Base-by-base conservation (phyloP, 2,329 filamentous ascomycete species). In the Calonectria pseudoturangicola region DNA sequence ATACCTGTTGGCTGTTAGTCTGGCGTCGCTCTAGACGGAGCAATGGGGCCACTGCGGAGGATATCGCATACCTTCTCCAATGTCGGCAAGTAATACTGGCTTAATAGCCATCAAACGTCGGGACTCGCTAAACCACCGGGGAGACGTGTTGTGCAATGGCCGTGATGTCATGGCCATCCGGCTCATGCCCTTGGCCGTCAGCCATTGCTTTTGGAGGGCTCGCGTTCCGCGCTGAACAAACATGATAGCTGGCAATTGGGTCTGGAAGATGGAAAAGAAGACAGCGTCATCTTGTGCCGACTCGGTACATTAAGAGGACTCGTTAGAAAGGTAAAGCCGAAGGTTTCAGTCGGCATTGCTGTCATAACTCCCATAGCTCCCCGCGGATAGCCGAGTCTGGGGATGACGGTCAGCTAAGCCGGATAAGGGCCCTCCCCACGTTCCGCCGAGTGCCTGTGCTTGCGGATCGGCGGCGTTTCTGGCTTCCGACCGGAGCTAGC, bases 11-110 rank as follows among this genome's bases (percentile, higher is more conserved):
- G 15, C 27, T 70, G 68, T 80, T 70, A 79, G 76, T 72, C 56
- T 16, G 41, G 21, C 25, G 18, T 45, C 47, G 27, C 60, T 39
- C n/a, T 28, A 21, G 50, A 45, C 25, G n/a, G n/a, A 18, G n/a
- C 16, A 21, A 30, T n/a, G 21, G 21, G 25, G 18, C 27, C n/a
- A 30, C 7, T 16, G n/a, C 18, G 3, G 21, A 18, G 39, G 7
- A 15, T 4, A 58, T 33, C 13, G 82, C 85, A 75, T 78, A 93
- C 94, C 94, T 88, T 97, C 95, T 64, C 95, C 95, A 84, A 97
- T 97, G 81, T 97, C 95, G 74, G 95, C 94, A 72, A 97, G 85
- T 48, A 96, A 81, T 72, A 97, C 95, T 1, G 95, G 94, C 85
- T 96, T 96, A 58, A 97, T 88, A 2, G 89, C 90, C 64, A 85